Conservation (phyloP, 2,329 filamentous ascomycete species). For the Colletotrichum godetiae region DNA sequence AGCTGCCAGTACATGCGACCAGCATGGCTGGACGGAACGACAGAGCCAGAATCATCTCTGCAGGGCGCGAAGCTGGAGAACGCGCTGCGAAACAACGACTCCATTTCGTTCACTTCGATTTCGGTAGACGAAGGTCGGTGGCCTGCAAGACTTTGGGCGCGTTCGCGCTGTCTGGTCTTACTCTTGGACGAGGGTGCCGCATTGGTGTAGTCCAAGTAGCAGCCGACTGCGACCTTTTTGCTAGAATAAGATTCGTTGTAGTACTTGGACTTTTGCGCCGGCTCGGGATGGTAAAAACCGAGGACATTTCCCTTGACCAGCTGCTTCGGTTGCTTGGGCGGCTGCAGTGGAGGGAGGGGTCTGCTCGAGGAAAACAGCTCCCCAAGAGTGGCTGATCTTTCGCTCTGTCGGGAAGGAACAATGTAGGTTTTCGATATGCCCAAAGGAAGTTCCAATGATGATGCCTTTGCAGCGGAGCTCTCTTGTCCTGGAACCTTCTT, state of each 20-base stretch:
- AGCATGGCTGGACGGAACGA: conserved; percentile 75
- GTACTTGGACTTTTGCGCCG: conserved; percentile 65
- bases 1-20: conserved; percentile 83
- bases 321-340: conserved; percentile 78
- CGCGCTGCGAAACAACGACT: conserved; percentile 79
- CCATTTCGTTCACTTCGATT: conserved; percentile 74
- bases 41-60: conserved; percentile 77
- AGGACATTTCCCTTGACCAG: conserved; percentile 71
- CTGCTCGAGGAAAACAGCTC: conserved; percentile 79
- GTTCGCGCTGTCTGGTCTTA: conserved; percentile 76
- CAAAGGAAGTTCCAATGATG: conserved; percentile 66
- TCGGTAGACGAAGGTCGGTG: conserved; percentile 67
- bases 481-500: conserved; percentile 69
- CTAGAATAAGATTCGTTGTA: conserved; percentile 72
- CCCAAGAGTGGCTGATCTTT: conserved; percentile 73
- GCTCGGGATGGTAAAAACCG: conserved; percentile 65
- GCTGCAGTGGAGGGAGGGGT: conserved; percentile 72
- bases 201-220: conserved; percentile 78
- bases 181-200: conserved; percentile 65
- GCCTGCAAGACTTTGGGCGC: conserved; percentile 74
- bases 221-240: conserved; percentile 72
- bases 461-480: not conserved
- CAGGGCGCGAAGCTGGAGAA: conserved; percentile 85
- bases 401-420: conserved; percentile 53
- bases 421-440: conserved; percentile 79